phyloP scores from a whole-genome alignment of 768 basidiomycete genomes.

The Xerocomus brunneocitrinus region DNA sequence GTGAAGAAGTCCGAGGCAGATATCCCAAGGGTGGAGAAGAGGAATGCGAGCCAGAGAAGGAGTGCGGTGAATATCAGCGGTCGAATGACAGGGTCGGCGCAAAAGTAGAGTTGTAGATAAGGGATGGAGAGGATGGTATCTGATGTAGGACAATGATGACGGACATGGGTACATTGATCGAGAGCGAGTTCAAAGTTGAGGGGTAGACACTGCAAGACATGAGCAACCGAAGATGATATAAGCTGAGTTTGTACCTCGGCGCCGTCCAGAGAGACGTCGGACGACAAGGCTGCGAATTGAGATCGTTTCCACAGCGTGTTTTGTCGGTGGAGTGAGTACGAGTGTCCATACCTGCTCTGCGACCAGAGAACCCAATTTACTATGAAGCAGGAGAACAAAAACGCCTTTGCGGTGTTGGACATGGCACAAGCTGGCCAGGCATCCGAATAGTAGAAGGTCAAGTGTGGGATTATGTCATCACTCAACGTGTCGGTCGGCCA shows the following conservation, averaged over 20 bases:
- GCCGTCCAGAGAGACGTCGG: neutral
- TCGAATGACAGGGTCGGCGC: slow-evolving; percentile 49
- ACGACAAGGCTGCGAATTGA: neutral
- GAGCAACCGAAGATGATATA: neutral
- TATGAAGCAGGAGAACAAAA: slow-evolving; percentile 50
- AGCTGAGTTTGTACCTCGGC: slow-evolving; percentile 6
- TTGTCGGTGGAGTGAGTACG: slow-evolving; percentile 3
- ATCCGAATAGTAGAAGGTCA: neutral
- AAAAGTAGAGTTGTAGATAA: slow-evolving; percentile 71
- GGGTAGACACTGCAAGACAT: slow-evolving; percentile 56
- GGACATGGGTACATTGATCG: slow-evolving; percentile 65
- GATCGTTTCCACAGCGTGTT: slow-evolving; percentile 10
- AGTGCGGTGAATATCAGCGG: slow-evolving; percentile 61
- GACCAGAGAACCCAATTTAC: slow-evolving; percentile 66
- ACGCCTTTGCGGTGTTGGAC: slow-evolving; percentile 45
- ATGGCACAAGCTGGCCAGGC: slow-evolving; percentile 17
- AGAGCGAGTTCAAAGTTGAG: slow-evolving; percentile 42
- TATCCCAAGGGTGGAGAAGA: slow-evolving; percentile 95
- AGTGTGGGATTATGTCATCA: neutral
- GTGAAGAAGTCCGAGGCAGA: slow-evolving; percentile 97
- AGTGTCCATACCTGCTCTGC: slow-evolving; percentile 44
- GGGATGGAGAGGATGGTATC: slow-evolving; percentile 65
- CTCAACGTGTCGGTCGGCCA: too few species aligned
- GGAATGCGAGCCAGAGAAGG: slow-evolving; percentile 78
- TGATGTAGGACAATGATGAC: slow-evolving; percentile 49